Evolutionary conservation across 169 alveolate genomes (phyloP).

Genomic region (Babesia gibsoni): DNA sequence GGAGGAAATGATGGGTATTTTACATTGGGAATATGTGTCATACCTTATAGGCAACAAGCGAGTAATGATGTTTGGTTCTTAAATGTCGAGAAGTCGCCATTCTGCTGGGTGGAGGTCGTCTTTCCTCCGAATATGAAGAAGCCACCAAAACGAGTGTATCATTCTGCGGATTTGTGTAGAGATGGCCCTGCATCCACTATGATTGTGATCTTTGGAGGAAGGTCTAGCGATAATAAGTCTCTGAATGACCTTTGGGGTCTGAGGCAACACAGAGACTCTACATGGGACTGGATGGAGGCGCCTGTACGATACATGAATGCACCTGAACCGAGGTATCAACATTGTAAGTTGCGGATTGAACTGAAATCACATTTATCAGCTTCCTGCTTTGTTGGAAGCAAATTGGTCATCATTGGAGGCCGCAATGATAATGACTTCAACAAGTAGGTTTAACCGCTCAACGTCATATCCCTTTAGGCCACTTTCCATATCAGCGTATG

Average conservation of each 20-base stretch:
- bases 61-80: slow-evolving; percentile 96
- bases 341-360: too few relatives aligned
- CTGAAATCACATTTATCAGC: slow-evolving; percentile 38
- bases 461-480: slow-evolving; percentile 58
- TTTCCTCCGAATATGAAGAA: slow-evolving; percentile 75
- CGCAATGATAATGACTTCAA: slow-evolving; percentile 88
- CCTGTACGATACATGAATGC: slow-evolving; percentile 86
- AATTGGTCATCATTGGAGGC: slow-evolving; percentile 94
- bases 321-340: slow-evolving; percentile 92
- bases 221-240: slow-evolving; percentile 91
- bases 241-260: slow-evolving; percentile 98
- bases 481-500: slow-evolving; percentile 89
- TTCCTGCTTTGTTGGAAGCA: slow-evolving; percentile 84
- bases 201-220: slow-evolving; percentile 98
- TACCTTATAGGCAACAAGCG: slow-evolving; percentile 67
- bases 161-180: slow-evolving; percentile 80
- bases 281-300: slow-evolving; percentile 99
- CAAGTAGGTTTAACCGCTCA: slow-evolving; percentile 11
- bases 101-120: slow-evolving; percentile 91
- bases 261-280: slow-evolving; percentile 98
- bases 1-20: slow-evolving; percentile 97
- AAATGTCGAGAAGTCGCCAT: slow-evolving; percentile 96
- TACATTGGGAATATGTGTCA: background rate
- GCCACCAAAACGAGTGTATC: slow-evolving; percentile 94
- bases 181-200: slow-evolving; percentile 99